Conservation (phyloP, 306 rosid species). For the Trifolium fragiferum region DNA sequence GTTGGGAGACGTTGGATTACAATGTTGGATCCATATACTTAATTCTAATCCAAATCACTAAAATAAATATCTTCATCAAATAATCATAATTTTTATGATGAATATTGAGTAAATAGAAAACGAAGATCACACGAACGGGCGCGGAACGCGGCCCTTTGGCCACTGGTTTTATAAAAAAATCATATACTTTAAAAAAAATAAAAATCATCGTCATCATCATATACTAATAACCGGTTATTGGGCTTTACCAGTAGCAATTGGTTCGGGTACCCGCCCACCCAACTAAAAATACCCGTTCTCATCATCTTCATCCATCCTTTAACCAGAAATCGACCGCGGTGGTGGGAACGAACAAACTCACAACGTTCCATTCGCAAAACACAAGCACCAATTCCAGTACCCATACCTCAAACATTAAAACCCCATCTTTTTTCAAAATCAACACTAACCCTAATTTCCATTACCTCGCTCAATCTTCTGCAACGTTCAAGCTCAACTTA, state of each 20-base stretch:
- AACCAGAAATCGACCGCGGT: slow-evolving; percentile 18
- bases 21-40: no score
- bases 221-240: no score
- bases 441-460: background rate
- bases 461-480: background rate
- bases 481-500: slow-evolving; percentile 30
- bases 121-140: no score
- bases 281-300: slow-evolving; percentile 9
- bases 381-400: slow-evolving; percentile 10
- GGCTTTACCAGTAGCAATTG: background rate
- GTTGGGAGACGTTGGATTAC: no score
- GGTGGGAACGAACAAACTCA: background rate
- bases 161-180: no score
- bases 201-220: no score
- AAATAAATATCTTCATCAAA: no score
- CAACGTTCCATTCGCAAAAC: slow-evolving; percentile 25
- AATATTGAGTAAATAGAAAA: no score
- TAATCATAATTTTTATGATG: no score
- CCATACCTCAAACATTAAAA: background rate
- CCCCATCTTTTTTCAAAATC: background rate
- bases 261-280: slow-evolving; percentile 43
- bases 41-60: no score
- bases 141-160: no score
- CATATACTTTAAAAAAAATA: no score
- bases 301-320: background rate